A percentile compares a stretch with the other conserved stretches of the same genome.
phyloP scores from a whole-genome alignment of 106 monocot genomes.

The Agapanthus africanus region DNA sequence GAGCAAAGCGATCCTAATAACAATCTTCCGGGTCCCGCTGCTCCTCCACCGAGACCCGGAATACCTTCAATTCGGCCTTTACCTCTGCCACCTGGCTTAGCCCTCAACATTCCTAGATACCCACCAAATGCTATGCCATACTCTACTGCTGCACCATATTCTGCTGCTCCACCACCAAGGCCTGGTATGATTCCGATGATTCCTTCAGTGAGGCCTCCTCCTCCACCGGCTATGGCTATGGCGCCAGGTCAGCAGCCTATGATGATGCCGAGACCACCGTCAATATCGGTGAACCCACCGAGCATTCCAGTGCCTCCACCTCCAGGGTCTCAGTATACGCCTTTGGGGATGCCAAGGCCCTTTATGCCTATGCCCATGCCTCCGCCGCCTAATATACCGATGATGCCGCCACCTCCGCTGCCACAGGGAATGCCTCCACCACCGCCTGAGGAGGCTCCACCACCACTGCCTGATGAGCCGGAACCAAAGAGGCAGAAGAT shows the following conservation, averaged over 20 bases:
- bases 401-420: slow-evolving; percentile 45
- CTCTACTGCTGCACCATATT: too few relatives aligned
- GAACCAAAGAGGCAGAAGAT: slow-evolving; percentile 89
- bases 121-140: slow-evolving; percentile 35
- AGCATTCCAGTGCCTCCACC: slow-evolving; percentile 62
- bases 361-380: slow-evolving; percentile 50
- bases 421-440: slow-evolving; percentile 71
- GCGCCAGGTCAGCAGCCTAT: slow-evolving; percentile 34
- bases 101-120: slow-evolving; percentile 66
- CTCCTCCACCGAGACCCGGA: slow-evolving; percentile 61
- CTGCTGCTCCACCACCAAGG: slow-evolving; percentile 31
- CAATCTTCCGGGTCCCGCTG: slow-evolving; percentile 71
- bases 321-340: slow-evolving; percentile 60
- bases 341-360: slow-evolving; percentile 29
- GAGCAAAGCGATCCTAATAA: slow-evolving; percentile 39
- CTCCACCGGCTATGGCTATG: slow-evolving; percentile 28
- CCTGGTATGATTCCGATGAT: slow-evolving; percentile 29
- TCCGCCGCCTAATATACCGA: slow-evolving; percentile 36
- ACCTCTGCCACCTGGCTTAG: slow-evolving; percentile 72
- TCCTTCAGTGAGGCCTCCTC: slow-evolving; percentile 41
- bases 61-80: slow-evolving; percentile 69
- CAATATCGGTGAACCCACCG: slow-evolving; percentile 40
- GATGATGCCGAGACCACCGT: slow-evolving; percentile 42
- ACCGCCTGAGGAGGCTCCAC: slow-evolving; percentile 87
- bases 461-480: slow-evolving; percentile 93